Evolutionary conservation across 2,329 filamentous ascomycete genomes (phyloP).

Genomic region (Stromatinia cepivora): DNA sequence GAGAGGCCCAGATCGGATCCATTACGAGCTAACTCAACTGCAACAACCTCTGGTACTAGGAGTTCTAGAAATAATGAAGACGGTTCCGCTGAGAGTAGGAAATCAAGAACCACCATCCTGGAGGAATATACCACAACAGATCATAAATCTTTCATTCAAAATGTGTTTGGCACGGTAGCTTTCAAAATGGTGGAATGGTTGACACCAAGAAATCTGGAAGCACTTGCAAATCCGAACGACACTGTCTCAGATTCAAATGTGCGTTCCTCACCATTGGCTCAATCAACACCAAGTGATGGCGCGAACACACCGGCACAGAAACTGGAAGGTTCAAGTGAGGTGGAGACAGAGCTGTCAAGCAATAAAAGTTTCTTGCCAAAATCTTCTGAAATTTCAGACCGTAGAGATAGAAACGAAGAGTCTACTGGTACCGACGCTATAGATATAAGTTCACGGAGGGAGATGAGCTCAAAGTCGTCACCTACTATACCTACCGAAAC

Average conservation of each 20-base stretch:
- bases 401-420: neutral
- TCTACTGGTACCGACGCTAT: neutral
- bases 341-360: neutral
- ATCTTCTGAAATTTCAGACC: neutral
- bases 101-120: conserved; percentile 19
- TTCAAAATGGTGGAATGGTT: conserved; percentile 72
- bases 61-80: neutral
- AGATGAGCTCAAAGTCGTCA: neutral
- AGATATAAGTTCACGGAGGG: neutral
- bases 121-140: conserved; percentile 50
- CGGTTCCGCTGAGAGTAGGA: neutral
- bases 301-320: conserved; percentile 14
- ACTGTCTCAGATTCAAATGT: neutral
- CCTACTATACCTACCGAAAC: conserved; percentile 3
- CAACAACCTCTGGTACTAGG: neutral
- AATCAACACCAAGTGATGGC: conserved; percentile 8
- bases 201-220: conserved; percentile 51
- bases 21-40: neutral
- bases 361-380: neutral
- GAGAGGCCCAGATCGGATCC: neutral
- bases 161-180: conserved; percentile 63
- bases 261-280: neutral
- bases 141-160: conserved; percentile 62
- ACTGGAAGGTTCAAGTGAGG: neutral
- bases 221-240: conserved; percentile 27